Base-by-base conservation (phyloP, 257 asterid species). In the Primulina tabacum region DNA sequence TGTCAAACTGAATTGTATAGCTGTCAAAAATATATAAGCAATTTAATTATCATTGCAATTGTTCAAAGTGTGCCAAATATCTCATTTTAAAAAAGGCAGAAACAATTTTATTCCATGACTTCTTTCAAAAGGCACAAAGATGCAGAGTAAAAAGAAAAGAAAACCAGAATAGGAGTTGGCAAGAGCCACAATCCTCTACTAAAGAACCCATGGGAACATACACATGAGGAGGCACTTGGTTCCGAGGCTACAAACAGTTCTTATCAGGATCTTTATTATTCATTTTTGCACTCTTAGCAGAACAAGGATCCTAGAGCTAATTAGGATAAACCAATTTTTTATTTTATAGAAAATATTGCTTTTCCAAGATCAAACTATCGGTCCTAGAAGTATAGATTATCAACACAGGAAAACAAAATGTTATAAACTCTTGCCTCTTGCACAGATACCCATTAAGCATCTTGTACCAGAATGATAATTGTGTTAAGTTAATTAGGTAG, bases 1-100 rank as follows among this genome's bases (percentile, higher is more conserved):
- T 90, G 86, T 93, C 97, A 76, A 90, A 90, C 69, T 71, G 87
- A 68, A 64, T 43, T 17, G 99, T 93, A 70, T 90, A 93, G 60
- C 99, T 93, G 92, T 53, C 18, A 24, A 20, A 63, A 63, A 29
- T n/a, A 63, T 33, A 61, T 4, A 21, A 28, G 32, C 1, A 21
- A 75, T 37, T 71, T 24, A 21, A 58, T 65, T 30, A 61, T 62
- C 66, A 69, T 30, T 62, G 8, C 35, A 68, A 59, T n/a, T 60
- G 52, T 26, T 17, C 17, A 33, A 24, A 70, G 61, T 10, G 70
- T 7, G 21, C 59, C 29, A 65, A 62, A 70, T 6, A 60, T 18
- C 21, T 28, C 60, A 37, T 43, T 43, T 10, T 43, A 43, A 6
- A 43, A 43, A 10, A 43, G 1, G 4, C n/a, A 43, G 53, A 43